These are phyloP conservation scores for Oidium heveae DNA, from an alignment of 2,329 filamentous ascomycete genomes.

Conservation along the genomic window DNA sequence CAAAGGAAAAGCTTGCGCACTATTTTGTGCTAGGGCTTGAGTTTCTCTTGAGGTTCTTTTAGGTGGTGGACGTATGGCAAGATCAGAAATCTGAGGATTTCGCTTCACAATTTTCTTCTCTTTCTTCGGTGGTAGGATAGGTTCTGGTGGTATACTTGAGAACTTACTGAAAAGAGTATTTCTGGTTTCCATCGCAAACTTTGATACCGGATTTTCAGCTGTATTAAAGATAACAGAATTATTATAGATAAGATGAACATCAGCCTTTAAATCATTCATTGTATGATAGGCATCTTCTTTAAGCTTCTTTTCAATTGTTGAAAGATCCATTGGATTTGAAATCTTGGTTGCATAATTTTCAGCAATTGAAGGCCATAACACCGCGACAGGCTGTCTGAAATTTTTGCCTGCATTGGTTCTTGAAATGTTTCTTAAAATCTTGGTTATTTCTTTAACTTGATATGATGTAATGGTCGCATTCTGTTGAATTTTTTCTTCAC, in stretches of 20 bases:
- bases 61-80: slow-evolving; percentile 12
- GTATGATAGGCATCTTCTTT: slow-evolving; percentile 39
- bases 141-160: slow-evolving; percentile 18
- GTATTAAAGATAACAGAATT: slow-evolving; percentile 76
- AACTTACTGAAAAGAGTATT: slow-evolving; percentile 33
- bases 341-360: slow-evolving; percentile 45
- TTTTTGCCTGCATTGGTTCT: slow-evolving; percentile 59
- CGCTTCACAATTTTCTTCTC: slow-evolving; percentile 30
- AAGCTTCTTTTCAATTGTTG: slow-evolving; percentile 56
- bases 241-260: slow-evolving; percentile 51
- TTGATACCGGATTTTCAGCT: slow-evolving; percentile 44
- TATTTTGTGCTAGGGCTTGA: slow-evolving; percentile 13
- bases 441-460: slow-evolving; percentile 36
- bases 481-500: not conserved
- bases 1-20: slow-evolving; percentile 42
- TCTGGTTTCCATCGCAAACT: slow-evolving; percentile 27
- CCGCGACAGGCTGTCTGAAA: slow-evolving; percentile 57
- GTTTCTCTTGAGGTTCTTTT: slow-evolving; percentile 12
- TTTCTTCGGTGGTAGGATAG: slow-evolving; percentile 28
- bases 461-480: slow-evolving; percentile 23
- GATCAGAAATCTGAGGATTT: slow-evolving; percentile 16
- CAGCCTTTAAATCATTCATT: slow-evolving; percentile 46
- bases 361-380: slow-evolving; percentile 49
- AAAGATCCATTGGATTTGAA: slow-evolving; percentile 60
- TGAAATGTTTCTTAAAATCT: slow-evolving; percentile 49